phyloP scores from a whole-genome alignment of 768 basidiomycete species.

The Suillus plorans region DNA sequence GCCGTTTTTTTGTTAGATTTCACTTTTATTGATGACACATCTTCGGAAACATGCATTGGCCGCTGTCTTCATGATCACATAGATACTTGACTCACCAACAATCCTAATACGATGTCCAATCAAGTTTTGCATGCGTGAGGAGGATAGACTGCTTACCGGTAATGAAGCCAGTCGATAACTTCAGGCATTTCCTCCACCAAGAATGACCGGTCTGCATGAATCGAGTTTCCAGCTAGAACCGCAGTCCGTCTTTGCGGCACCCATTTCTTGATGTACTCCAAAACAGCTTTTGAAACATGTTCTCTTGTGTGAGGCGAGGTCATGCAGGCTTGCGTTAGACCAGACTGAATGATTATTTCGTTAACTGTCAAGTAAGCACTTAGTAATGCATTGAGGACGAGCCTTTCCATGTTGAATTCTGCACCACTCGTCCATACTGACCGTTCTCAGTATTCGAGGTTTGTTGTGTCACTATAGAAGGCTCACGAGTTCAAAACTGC shows the following conservation, averaged over 20 bases:
- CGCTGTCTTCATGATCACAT: neutral
- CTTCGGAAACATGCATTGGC: slow-evolving; percentile 34
- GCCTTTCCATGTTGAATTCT: slow-evolving; percentile 76
- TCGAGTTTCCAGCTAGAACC: slow-evolving; percentile 84
- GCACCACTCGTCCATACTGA: slow-evolving; percentile 90
- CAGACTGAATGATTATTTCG: slow-evolving; percentile 51
- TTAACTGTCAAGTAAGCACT: neutral
- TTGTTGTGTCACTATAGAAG: slow-evolving; percentile 2
- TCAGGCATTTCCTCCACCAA: slow-evolving; percentile 79
- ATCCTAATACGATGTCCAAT: slow-evolving; percentile 42
- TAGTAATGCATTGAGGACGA: slow-evolving; percentile 19
- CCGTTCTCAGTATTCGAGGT: neutral
- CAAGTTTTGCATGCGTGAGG: neutral
- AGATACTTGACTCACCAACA: slow-evolving; percentile 53
- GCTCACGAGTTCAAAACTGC: slow-evolving; percentile 63
- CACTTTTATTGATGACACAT: slow-evolving; percentile 84
- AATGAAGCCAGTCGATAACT: slow-evolving; percentile 77
- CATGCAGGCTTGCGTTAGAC: slow-evolving; percentile 78
- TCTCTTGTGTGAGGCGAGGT: slow-evolving; percentile 63
- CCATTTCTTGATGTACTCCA: slow-evolving; percentile 84
- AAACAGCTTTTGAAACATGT: slow-evolving; percentile 57
- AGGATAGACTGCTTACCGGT: slow-evolving; percentile 48
- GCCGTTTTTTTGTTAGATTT: neutral
- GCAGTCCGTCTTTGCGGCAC: slow-evolving; percentile 62
- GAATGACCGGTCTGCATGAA: slow-evolving; percentile 79